Percentiles rank a stretch among this genome's conserved stretches.
phyloP scores from a whole-genome alignment of 139 green algal genomes.

The Nannochloris sp. region DNA sequence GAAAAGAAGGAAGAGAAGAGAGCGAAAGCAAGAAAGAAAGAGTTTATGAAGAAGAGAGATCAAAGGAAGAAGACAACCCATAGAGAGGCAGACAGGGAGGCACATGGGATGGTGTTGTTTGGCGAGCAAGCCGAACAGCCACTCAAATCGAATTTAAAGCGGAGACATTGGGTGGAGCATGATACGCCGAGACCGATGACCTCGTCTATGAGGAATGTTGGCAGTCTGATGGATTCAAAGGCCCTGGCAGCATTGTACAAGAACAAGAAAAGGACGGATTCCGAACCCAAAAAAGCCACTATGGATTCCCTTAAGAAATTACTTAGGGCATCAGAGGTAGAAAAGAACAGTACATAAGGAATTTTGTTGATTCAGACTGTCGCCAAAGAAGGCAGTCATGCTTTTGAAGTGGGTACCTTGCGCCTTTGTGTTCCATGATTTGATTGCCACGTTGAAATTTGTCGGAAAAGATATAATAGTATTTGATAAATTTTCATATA shows the following conservation, averaged over 20 bases:
- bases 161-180: constrained; percentile 4
- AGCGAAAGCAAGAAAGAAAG: constrained; percentile 2
- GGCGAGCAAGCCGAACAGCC: constrained; percentile 6
- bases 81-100: neutral
- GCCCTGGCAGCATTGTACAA: constrained; percentile 1
- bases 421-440: constrained; percentile 21
- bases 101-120: constrained; percentile 1
- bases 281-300: neutral
- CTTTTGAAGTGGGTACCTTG: neutral
- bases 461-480: constrained; percentile 5
- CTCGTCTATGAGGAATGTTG: neutral
- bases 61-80: neutral
- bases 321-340: neutral
- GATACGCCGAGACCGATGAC: neutral
- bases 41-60: constrained; percentile 6
- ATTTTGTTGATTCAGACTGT: neutral
- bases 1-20: constrained; percentile 4
- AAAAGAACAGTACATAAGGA: neutral
- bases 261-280: neutral
- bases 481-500: neutral
- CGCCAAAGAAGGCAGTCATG: neutral
- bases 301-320: neutral
- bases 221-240: constrained; percentile 2
- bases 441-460: constrained; percentile 53
- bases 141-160: constrained; percentile 10